These are phyloP conservation scores for Stylonectria norvegica DNA, from an alignment of 2,329 filamentous ascomycete genomes.

Conservation along the genomic window DNA sequence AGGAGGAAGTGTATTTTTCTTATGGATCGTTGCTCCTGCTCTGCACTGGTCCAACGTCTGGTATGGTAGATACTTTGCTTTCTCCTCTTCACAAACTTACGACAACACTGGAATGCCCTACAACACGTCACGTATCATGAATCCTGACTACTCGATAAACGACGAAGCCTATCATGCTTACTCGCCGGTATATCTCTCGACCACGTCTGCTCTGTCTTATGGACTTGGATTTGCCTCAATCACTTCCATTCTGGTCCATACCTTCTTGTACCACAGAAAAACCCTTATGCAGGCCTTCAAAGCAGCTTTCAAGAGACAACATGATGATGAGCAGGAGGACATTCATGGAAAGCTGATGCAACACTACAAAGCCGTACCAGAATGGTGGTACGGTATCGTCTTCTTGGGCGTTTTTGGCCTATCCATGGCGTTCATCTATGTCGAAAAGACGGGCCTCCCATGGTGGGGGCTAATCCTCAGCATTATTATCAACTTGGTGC, in stretches of 20 bases:
- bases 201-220: constrained; percentile 54
- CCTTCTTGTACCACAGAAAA: constrained; percentile 48
- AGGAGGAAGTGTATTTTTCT: constrained; percentile 49
- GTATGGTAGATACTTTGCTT: constrained; percentile 27
- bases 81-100: constrained; percentile 52
- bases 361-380: constrained; percentile 52
- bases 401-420: constrained; percentile 49
- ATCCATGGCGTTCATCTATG: constrained; percentile 36
- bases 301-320: constrained; percentile 28
- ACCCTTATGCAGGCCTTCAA: constrained; percentile 37
- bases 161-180: constrained; percentile 55
- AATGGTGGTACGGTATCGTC: constrained; percentile 55
- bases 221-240: constrained; percentile 57
- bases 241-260: constrained; percentile 50
- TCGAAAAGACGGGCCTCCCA: constrained; percentile 40
- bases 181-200: constrained; percentile 52
- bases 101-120: constrained; percentile 58
- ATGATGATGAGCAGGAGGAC: constrained; percentile 42
- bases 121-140: constrained; percentile 54
- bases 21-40: constrained; percentile 11
- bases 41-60: constrained; percentile 10
- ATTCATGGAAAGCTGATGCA: constrained; percentile 54
- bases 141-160: constrained; percentile 49
- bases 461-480: constrained; percentile 43
- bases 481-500: constrained; percentile 38